A percentile compares a stretch with the other conserved stretches of the same genome.
phyloP scores from a whole-genome alignment of 192 early-diverging fungal genomes.

The Blastocladiella britannica region DNA sequence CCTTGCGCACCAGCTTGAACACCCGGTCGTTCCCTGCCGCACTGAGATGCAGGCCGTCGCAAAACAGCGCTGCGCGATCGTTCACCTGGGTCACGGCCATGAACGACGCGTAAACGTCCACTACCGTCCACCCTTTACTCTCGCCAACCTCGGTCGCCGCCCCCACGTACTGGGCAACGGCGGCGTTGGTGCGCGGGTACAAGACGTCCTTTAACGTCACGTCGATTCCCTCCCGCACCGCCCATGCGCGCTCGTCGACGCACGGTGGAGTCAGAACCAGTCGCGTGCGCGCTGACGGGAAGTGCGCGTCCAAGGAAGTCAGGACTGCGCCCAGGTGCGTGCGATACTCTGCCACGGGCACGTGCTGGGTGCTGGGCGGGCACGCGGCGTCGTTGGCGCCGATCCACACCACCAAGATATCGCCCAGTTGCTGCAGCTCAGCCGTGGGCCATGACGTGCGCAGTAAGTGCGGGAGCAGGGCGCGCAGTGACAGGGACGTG shows the following conservation, averaged over 20 bases:
- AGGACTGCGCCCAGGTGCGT: slow-evolving; percentile 40
- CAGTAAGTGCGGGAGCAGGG: slow-evolving; percentile 30
- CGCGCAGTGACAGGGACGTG: slow-evolving; percentile 36
- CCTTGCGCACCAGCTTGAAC: too few relatives aligned
- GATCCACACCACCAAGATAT: slow-evolving; percentile 49
- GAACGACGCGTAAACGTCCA: too few relatives aligned
- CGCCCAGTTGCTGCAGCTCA: slow-evolving; percentile 1
- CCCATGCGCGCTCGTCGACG: background rate
- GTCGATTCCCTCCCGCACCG: too few relatives aligned
- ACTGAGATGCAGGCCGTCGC: too few relatives aligned
- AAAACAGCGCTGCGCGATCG: too few relatives aligned
- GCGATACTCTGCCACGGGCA: slow-evolving; percentile 33
- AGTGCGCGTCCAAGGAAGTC: slow-evolving; percentile 16
- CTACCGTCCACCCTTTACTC: too few relatives aligned
- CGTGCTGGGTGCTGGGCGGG: slow-evolving; percentile 24
- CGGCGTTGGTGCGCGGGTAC: too few relatives aligned
- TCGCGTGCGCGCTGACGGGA: background rate
- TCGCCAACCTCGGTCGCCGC: too few relatives aligned
- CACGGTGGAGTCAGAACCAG: background rate
- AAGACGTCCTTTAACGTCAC: too few relatives aligned
- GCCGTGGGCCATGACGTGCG: slow-evolving; percentile 12
- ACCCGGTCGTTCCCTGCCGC: too few relatives aligned
- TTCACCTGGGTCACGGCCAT: too few relatives aligned
- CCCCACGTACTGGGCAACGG: too few relatives aligned
- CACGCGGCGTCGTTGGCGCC: slow-evolving; percentile 63